phyloP scores from a whole-genome alignment of 2,329 filamentous ascomycete genomes.

The Acephala macrosclerotiorum region DNA sequence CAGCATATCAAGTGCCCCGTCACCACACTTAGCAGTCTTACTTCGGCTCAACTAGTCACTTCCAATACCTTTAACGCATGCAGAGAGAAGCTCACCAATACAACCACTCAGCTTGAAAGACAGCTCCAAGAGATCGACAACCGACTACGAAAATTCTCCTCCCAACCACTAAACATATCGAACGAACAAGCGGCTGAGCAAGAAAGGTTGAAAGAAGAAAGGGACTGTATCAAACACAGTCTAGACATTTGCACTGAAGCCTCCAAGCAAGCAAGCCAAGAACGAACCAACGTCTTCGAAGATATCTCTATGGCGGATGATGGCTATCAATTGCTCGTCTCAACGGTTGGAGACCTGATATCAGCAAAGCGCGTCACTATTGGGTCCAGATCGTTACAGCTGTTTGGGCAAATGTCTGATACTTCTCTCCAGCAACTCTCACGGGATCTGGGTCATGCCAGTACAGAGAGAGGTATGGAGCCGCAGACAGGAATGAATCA shows the following conservation, averaged over 20 bases:
- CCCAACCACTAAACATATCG: conserved; percentile 19
- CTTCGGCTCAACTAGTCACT: conserved; percentile 34
- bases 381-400: conserved; percentile 34
- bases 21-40: conserved; percentile 42
- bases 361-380: conserved; percentile 42
- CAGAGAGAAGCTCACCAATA: conserved; percentile 34
- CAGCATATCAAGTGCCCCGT: conserved; percentile 4
- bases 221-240: conserved; percentile 41
- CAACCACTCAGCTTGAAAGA: conserved; percentile 34
- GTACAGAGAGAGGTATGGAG: conserved; percentile 12
- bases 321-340: conserved; percentile 43
- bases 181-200: conserved; percentile 27
- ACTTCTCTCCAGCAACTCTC: conserved; percentile 42
- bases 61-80: conserved; percentile 31
- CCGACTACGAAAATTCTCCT: conserved; percentile 30
- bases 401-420: conserved; percentile 42
- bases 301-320: conserved; percentile 42
- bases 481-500: conserved; percentile 25
- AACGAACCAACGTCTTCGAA: conserved; percentile 42
- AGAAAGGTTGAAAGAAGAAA: conserved; percentile 40
- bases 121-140: conserved; percentile 37
- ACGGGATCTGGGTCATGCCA: conserved; percentile 17
- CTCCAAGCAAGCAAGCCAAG: conserved; percentile 38
- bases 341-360: conserved; percentile 45
- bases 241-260: conserved; percentile 38